Conservation (phyloP, 805 yeast species). For the Starmerella tilneyi region DNA sequence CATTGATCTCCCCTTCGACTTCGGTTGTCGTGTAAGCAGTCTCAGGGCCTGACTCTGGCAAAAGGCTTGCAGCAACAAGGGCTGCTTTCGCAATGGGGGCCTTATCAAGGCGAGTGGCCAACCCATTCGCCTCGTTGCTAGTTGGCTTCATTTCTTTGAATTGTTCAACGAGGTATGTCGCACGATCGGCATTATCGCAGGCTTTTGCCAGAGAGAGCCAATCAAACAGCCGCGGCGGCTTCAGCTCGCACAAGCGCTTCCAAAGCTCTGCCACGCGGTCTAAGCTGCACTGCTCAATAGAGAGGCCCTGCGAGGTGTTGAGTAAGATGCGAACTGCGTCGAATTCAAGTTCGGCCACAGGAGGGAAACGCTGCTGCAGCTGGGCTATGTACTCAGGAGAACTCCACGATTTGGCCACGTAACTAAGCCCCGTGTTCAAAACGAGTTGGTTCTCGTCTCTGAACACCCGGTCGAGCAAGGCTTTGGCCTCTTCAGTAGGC, state of each 20-base stretch:
- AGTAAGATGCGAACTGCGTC: slow-evolving; percentile 24
- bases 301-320: slow-evolving; percentile 16
- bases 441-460: slow-evolving; percentile 12
- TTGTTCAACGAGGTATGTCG: slow-evolving; percentile 9
- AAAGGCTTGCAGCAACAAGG: background rate
- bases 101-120: background rate
- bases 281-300: slow-evolving; percentile 5
- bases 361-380: slow-evolving; percentile 13
- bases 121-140: background rate
- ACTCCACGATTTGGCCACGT: slow-evolving; percentile 22
- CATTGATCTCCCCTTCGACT: slow-evolving; percentile 9
- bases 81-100: slow-evolving; percentile 9
- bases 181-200: slow-evolving; percentile 21
- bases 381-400: slow-evolving; percentile 15
- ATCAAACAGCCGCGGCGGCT: slow-evolving; percentile 20
- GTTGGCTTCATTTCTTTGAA: background rate
- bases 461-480: slow-evolving; percentile 9
- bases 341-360: slow-evolving; percentile 5
- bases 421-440: slow-evolving; percentile 20
- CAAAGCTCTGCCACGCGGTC: slow-evolving; percentile 18
- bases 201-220: slow-evolving; percentile 24
- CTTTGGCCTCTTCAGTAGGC: slow-evolving; percentile 10
- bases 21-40: background rate
- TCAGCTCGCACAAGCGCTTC: slow-evolving; percentile 11
- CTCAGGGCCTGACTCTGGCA: background rate